These are phyloP conservation scores for Suillus plorans DNA, from an alignment of 768 basidiomycete species.

Conservation along the genomic window DNA sequence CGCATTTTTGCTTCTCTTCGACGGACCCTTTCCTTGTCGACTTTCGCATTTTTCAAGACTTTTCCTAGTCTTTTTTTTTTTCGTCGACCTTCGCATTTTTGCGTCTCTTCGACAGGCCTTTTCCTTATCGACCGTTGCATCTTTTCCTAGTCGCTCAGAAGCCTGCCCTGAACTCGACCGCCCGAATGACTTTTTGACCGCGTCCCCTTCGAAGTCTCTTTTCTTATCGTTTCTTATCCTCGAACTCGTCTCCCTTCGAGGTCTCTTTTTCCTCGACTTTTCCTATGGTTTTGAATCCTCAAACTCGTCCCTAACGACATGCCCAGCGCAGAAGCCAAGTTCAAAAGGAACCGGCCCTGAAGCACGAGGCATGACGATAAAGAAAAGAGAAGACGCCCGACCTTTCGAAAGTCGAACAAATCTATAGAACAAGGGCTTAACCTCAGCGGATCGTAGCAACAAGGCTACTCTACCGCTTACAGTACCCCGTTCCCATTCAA, in stretches of 20 bases:
- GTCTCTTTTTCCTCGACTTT: no score
- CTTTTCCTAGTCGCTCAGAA: background rate
- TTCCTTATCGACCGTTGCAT: no score
- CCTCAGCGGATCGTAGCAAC: constrained; percentile 78
- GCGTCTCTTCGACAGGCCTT: no score
- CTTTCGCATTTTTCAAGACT: no score
- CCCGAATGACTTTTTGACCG: background rate
- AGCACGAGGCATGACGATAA: background rate
- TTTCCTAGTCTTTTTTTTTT: no score
- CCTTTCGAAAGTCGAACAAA: constrained; percentile 50
- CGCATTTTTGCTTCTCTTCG: no score
- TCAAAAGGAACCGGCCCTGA: background rate
- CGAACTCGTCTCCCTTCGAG: no score
- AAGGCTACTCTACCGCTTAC: constrained; percentile 79
- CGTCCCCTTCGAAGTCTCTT: no score
- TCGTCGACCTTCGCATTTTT: no score
- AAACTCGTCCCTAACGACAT: background rate
- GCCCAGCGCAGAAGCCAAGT: background rate
- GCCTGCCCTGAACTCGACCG: background rate
- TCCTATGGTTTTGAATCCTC: no score
- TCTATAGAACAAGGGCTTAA: constrained; percentile 72
- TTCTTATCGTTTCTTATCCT: no score
- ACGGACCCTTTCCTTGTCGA: no score
- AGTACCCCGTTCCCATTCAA: constrained; percentile 74
- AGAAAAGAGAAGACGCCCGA: constrained; percentile 1